These are phyloP conservation scores for Withania somnifera DNA, from an alignment of 305 asterid genomes.

Conservation along the genomic window DNA sequence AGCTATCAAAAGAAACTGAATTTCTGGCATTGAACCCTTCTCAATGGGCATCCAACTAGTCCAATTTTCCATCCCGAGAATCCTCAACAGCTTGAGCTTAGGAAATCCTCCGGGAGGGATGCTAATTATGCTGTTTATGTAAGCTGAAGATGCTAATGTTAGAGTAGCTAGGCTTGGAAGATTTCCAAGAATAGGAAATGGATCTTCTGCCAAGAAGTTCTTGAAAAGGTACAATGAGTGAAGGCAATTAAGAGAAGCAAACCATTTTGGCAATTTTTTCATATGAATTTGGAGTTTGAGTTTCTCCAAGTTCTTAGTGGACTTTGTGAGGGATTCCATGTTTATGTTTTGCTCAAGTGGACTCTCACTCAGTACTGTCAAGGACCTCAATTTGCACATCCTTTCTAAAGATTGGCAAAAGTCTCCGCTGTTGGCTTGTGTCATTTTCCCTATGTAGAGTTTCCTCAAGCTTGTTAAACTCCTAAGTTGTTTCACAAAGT, in stretches of 20 bases:
- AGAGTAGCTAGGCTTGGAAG: slow-evolving; percentile 12
- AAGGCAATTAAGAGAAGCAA: slow-evolving; percentile 8
- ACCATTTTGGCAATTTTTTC: slow-evolving; percentile 12
- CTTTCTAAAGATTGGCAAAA: slow-evolving; percentile 13
- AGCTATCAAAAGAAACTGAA: slow-evolving; percentile 12
- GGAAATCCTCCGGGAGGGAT: slow-evolving; percentile 4
- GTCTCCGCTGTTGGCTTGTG: slow-evolving; percentile 1
- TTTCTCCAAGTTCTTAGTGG: slow-evolving; percentile 2
- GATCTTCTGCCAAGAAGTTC: slow-evolving; percentile 3
- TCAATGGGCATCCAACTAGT: slow-evolving; percentile 12
- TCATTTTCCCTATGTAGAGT: slow-evolving; percentile 6
- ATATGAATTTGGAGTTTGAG: slow-evolving; percentile 6
- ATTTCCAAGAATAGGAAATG: slow-evolving; percentile 8
- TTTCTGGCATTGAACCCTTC: slow-evolving; percentile 7
- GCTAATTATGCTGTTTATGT: background rate
- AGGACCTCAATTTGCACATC: slow-evolving; percentile 9
- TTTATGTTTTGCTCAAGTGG: slow-evolving; percentile 2
- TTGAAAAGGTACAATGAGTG: slow-evolving; percentile 11
- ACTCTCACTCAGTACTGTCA: slow-evolving; percentile 9
- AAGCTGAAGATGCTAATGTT: slow-evolving; percentile 14
- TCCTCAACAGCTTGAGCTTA: slow-evolving; percentile 9
- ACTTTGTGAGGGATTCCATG: background rate
- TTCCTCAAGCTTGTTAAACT: slow-evolving; percentile 1
- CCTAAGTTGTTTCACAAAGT: slow-evolving; percentile 1
- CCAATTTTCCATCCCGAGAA: slow-evolving; percentile 9